A percentile compares a stretch with the other conserved stretches of the same genome.
Evolutionary conservation across 176 grass and related monocot genomes (phyloP).

Genomic region (bread wheat (Triticum aestivum)): DNA sequence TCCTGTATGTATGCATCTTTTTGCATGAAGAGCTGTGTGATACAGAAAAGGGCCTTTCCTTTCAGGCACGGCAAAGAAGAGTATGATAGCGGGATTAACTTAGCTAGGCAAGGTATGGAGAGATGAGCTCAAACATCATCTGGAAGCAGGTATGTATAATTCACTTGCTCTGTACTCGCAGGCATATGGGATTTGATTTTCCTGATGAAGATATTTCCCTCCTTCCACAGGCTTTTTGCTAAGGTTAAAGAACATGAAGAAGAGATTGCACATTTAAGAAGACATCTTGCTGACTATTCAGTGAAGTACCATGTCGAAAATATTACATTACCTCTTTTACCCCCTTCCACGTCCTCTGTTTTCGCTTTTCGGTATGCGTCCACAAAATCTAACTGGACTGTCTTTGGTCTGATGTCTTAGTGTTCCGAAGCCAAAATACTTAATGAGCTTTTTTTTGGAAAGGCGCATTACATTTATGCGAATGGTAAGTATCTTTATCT

Average conservation of each 20-base stretch:
- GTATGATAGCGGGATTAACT: constrained; percentile 58
- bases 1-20: not conserved
- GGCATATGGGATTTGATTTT: not conserved
- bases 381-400: too few relatives aligned
- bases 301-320: constrained; percentile 48
- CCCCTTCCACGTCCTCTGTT: not conserved
- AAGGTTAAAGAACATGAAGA: constrained; percentile 90
- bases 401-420: not conserved
- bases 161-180: not conserved
- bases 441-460: constrained; percentile 59
- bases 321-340: not conserved
- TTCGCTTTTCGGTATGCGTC: not conserved
- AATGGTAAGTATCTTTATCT: constrained; percentile 45
- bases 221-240: constrained; percentile 54
- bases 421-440: constrained; percentile 75
- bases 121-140: constrained; percentile 54
- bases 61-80: constrained; percentile 74
- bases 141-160: constrained; percentile 69
- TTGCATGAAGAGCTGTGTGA: not conserved
- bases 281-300: constrained; percentile 81
- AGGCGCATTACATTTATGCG: constrained; percentile 95
- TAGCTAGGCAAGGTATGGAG: constrained; percentile 35
- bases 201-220: constrained; percentile 18
- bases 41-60: not conserved
- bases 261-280: constrained; percentile 85